Base-by-base conservation (phyloP, 2,329 filamentous ascomycete species). In the Diaporthe sp. region DNA sequence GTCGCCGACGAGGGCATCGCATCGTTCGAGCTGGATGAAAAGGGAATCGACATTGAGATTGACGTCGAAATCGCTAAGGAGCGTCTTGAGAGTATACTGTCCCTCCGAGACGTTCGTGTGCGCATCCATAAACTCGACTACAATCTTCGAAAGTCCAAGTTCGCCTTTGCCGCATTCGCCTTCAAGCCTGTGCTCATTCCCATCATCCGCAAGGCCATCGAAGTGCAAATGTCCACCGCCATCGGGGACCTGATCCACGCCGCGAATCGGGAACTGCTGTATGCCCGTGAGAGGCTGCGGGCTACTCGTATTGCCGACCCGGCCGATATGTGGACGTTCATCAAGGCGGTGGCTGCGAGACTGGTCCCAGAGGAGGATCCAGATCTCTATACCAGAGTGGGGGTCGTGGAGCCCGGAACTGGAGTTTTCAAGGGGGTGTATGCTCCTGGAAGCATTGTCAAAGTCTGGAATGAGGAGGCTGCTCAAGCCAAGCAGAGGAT, bases 41-140 rank as follows among this genome's bases (percentile, higher is more conserved):
- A 94, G 28, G 96, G 96, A 25, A 92, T 98, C 75, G 96, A 98
- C 82, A 90, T 98, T 68, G 92, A 94, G 39, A 86, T 98, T 8
- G 95, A 98, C 78, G 86, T 98, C 0, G 95, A 98, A 81, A 91
- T 98, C 71, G 93, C 93, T 65, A 92, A 92, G 75, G 93, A 96
- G 77, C 88, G 89, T 2, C 84, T 97, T 3, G 96, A 98, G 80
- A 92, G 96, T 80, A 93, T 98, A 15, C 88, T 98, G 12, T 92
- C 93, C 0, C 89, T 98, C 7, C 91, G 92, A 53, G 89, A 89
- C 15, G 95, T 98, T 12, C 88, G 92, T 2, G 96, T 98, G 1
- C 90, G 92, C 79, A 94, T 98, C 77, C 95, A 98, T 86, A 95
- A 96, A 81, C 91, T 98, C 19, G 91, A 94, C 81, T 98, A 97